Percentiles rank a stretch among this genome's conserved stretches.
These are phyloP conservation scores for Fomes fomentarius DNA, from an alignment of 1,284 basidiomycete species.

Conservation along the genomic window DNA sequence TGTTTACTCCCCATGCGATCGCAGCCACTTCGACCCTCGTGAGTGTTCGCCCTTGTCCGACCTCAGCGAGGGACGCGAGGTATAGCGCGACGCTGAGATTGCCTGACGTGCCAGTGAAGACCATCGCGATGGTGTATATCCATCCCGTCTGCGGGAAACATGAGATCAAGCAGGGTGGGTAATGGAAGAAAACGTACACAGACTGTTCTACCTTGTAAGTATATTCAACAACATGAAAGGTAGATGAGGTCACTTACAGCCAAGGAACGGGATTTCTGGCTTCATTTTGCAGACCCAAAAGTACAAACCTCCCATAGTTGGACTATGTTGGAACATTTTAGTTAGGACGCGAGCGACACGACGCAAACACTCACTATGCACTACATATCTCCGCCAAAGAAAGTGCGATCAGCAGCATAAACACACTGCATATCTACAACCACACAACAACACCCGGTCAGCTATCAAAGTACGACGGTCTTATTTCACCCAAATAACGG, in stretches of 20 bases:
- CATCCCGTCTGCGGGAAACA: slow-evolving; percentile 50
- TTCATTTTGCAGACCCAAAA: slow-evolving; percentile 70
- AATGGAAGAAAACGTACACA: slow-evolving; percentile 23
- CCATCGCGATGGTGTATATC: slow-evolving; percentile 64
- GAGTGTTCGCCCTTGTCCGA: slow-evolving; percentile 48
- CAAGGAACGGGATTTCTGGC: slow-evolving; percentile 54
- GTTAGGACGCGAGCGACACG: neutral
- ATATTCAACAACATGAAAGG: neutral
- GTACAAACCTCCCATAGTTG: slow-evolving; percentile 61
- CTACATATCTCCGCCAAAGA: slow-evolving; percentile 64
- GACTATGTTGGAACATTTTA: slow-evolving; percentile 32
- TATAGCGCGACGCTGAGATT: slow-evolving; percentile 61
- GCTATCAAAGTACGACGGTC: too few relatives aligned
- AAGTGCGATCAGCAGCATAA: slow-evolving; percentile 61
- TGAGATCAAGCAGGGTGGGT: neutral
- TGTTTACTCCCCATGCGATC: slow-evolving; percentile 62
- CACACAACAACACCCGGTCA: too few relatives aligned
- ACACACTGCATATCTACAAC: slow-evolving; percentile 55
- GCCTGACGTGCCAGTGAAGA: slow-evolving; percentile 62
- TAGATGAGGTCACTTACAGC: slow-evolving; percentile 47
- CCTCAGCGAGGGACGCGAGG: slow-evolving; percentile 56
- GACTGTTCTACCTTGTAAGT: slow-evolving; percentile 20
- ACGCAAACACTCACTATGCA: slow-evolving; percentile 47
- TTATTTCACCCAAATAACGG: too few relatives aligned
- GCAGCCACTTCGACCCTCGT: slow-evolving; percentile 54